Conservation (phyloP, 805 yeast species). For the Wickerhamomyces hampshirensis region DNA sequence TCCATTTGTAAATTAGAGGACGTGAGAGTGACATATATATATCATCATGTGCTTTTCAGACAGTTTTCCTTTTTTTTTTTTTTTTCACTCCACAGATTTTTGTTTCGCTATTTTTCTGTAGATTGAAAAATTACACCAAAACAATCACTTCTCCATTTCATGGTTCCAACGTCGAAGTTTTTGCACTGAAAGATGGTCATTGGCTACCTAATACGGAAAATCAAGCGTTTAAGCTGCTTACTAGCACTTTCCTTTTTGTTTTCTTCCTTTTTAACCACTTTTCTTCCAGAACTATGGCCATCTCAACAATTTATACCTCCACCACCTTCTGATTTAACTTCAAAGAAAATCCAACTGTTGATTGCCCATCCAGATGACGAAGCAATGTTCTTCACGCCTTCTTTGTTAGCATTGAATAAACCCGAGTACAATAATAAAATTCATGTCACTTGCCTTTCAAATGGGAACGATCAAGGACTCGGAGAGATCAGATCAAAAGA, state of each 20-base stretch:
- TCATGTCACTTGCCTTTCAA: constrained; percentile 64
- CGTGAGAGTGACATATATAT: too few relatives aligned
- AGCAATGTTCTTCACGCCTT: constrained; percentile 93
- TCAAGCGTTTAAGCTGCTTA: not conserved
- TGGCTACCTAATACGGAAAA: not conserved
- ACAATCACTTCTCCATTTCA: not conserved
- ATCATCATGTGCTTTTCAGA: too few relatives aligned
- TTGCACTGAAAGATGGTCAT: not conserved
- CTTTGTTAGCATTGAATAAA: constrained; percentile 49
- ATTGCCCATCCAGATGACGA: constrained; percentile 99
- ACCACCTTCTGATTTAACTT: not conserved
- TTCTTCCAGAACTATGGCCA: constrained; percentile 1
- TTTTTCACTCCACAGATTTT: too few relatives aligned
- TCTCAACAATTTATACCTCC: not conserved
- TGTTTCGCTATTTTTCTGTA: too few relatives aligned
- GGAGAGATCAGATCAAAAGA: constrained; percentile 65
- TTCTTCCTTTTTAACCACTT: constrained; percentile 2
- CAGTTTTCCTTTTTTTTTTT: too few relatives aligned
- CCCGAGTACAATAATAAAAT: constrained; percentile 46
- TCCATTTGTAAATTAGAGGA: too few relatives aligned
- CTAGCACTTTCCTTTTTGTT: not conserved
- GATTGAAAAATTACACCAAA: not conserved
- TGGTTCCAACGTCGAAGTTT: constrained; percentile 1
- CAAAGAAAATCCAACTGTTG: constrained; percentile 39
- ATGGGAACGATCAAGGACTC: constrained; percentile 71